Conservation (phyloP, 176 grass and related monocot genomes). For the Olyra latifolia region DNA sequence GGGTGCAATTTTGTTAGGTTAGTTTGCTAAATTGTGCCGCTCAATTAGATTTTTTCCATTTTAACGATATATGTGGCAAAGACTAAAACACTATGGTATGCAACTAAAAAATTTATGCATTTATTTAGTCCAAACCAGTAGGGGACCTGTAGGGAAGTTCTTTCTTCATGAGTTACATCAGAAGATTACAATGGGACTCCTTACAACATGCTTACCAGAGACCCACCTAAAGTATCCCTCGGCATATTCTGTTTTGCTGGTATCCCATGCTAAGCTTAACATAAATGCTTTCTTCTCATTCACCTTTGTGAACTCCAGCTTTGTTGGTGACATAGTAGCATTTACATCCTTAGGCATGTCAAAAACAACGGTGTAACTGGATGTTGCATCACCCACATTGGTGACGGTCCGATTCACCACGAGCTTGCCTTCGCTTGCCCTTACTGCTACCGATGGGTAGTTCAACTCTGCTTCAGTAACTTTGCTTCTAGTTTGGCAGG, state of each 20-base stretch:
- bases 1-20: no score
- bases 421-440: background rate
- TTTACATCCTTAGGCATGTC: conserved; percentile 33
- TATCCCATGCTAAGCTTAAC: conserved; percentile 41
- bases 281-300: conserved; percentile 38
- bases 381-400: conserved; percentile 27
- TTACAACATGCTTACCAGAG: conserved; percentile 27
- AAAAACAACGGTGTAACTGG: conserved; percentile 22
- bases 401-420: conserved; percentile 34
- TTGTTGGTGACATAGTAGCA: conserved; percentile 15
- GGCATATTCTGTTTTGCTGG: background rate
- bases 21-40: no score
- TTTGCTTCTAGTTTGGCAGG: conserved; percentile 19
- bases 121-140: background rate
- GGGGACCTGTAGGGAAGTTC: background rate
- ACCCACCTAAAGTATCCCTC: conserved; percentile 47
- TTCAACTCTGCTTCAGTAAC: conserved; percentile 37
- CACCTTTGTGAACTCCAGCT: conserved; percentile 34
- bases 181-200: conserved; percentile 45
- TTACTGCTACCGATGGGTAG: conserved; percentile 35
- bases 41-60: no score
- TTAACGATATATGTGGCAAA: no score
- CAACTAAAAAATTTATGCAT: background rate
- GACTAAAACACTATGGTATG: no score
- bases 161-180: background rate